Conservation (phyloP, 768 basidiomycete genomes). For the Tricholoma bakamatsutake region DNA sequence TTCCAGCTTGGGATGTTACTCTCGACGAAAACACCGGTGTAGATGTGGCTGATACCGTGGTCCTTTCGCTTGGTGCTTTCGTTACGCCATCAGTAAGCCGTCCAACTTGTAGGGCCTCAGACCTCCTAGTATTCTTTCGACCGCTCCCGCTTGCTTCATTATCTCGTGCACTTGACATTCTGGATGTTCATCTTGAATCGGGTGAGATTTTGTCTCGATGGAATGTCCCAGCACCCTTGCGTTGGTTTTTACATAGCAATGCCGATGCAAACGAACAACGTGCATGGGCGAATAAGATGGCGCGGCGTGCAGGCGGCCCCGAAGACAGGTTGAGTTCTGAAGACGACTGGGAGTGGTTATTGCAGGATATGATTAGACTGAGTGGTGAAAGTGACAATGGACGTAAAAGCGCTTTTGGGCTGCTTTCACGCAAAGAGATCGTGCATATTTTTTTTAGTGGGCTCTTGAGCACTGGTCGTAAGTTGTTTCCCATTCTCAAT, state of each 20-base stretch:
- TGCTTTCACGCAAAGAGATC: constrained; percentile 66
- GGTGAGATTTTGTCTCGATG: constrained; percentile 90
- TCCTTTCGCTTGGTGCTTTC: constrained; percentile 74
- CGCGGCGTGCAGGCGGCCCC: constrained; percentile 55
- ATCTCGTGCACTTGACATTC: constrained; percentile 80
- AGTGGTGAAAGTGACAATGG: constrained; percentile 56
- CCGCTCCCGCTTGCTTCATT: constrained; percentile 70
- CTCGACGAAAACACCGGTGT: constrained; percentile 54
- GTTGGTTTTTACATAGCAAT: constrained; percentile 87
- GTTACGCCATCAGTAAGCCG: constrained; percentile 67
- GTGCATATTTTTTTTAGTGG: constrained; percentile 83
- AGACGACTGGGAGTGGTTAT: constrained; percentile 82
- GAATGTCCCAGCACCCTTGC: constrained; percentile 74
- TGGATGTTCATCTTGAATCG: constrained; percentile 91
- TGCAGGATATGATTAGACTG: constrained; percentile 88
- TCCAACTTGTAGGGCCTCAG: constrained; percentile 51
- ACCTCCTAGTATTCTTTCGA: constrained; percentile 77
- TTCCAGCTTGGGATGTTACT: constrained; percentile 81
- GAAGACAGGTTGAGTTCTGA: constrained; percentile 48
- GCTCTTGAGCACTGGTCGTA: constrained; percentile 80
- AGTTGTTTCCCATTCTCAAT: constrained; percentile 31
- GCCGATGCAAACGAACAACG: constrained; percentile 63
- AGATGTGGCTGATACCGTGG: constrained; percentile 77
- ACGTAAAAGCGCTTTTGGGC: constrained; percentile 73
- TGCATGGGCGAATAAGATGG: constrained; percentile 84